Conservation (phyloP, 805 yeast species). For the Komagataella phaffii region DNA sequence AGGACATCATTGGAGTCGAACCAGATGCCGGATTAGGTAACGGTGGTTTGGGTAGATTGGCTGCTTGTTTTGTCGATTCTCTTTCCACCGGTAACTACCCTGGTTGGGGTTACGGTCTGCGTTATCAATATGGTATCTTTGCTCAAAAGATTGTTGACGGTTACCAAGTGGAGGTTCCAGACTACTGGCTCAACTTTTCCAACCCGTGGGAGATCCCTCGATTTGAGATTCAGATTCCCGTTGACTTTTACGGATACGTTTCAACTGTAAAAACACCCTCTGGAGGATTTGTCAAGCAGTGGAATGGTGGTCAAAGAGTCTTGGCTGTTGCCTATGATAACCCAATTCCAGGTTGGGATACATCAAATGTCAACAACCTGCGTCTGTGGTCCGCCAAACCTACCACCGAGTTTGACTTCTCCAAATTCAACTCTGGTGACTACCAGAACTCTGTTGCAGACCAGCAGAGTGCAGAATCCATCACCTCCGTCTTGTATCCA, state of each 20-base stretch:
- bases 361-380: conserved; percentile 74
- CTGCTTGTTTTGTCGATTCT: conserved; percentile 90
- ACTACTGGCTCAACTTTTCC: conserved; percentile 80
- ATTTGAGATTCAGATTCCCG: conserved; percentile 75
- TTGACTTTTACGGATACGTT: conserved; percentile 79
- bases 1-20: conserved; percentile 74
- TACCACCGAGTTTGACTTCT: conserved; percentile 81
- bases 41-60: conserved; percentile 90
- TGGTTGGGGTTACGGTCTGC: conserved; percentile 94
- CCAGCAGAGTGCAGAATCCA: conserved; percentile 84
- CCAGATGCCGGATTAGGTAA: conserved; percentile 94
- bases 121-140: conserved; percentile 90
- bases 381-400: conserved; percentile 88
- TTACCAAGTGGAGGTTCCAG: conserved; percentile 89
- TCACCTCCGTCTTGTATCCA: conserved; percentile 87
- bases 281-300: conserved; percentile 43
- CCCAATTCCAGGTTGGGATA: conserved; percentile 86
- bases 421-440: conserved; percentile 85
- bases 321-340: conserved; percentile 83
- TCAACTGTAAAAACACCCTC: conserved; percentile 40
- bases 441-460: conserved; percentile 71
- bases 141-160: conserved; percentile 84
- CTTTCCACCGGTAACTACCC: conserved; percentile 76
- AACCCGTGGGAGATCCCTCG: conserved; percentile 94
- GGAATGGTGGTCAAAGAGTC: conserved; percentile 87